Evolutionary conservation across 148 eudicot species (phyloP).

Genomic region (Fagopyrum esculentum): DNA sequence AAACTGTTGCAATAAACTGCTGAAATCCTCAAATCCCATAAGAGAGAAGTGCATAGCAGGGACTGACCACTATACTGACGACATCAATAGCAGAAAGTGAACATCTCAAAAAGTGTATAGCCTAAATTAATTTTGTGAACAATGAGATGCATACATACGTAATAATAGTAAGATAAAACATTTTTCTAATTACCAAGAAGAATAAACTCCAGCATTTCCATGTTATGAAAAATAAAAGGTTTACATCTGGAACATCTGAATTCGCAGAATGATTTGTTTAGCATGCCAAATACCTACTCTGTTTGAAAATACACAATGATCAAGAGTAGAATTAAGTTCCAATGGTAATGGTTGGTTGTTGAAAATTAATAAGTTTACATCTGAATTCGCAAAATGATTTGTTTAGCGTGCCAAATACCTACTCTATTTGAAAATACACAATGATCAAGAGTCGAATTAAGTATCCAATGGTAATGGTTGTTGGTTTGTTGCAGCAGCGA

Average conservation of each 20-base stretch:
- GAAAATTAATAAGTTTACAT: no score
- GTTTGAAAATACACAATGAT: no score
- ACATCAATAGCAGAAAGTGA: not conserved
- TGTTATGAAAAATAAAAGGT: not conserved
- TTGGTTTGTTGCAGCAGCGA: not conserved
- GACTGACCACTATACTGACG: not conserved
- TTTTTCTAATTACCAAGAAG: not conserved
- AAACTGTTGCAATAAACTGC: slow-evolving; percentile 7
- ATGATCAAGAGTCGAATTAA: not conserved
- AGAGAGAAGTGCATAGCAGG: not conserved
- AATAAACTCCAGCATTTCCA: not conserved
- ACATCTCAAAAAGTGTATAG: not conserved
- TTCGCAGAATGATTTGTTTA: not conserved
- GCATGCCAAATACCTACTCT: not conserved
- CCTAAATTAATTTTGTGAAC: not conserved
- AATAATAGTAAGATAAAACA: not conserved
- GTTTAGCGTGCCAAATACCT: no score
- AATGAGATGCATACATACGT: not conserved
- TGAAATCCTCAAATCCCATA: not conserved
- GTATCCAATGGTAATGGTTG: not conserved
- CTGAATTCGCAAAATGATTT: no score
- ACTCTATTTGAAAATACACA: not conserved
- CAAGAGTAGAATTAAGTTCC: no score
- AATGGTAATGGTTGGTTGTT: no score
- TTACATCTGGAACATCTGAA: not conserved